Evolutionary conservation across 2,329 filamentous ascomycete species (phyloP), one percentile per base, ranked within the genome.

Genomic region (Verticillium nubilum): DNA sequence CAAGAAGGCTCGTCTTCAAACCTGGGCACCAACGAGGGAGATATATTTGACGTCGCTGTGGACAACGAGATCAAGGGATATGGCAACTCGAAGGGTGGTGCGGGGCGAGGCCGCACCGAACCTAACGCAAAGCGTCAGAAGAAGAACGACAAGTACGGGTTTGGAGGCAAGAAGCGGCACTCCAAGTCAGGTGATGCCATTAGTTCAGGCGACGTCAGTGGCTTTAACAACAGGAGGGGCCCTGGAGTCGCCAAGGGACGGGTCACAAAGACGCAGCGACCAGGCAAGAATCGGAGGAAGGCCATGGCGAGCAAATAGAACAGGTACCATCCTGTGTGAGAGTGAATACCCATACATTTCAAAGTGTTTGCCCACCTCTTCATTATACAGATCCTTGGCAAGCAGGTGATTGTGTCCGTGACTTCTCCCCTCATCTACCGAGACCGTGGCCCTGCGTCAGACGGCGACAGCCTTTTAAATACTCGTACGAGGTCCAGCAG

Each of bases 71-170:
- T 86, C 68, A 71, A 80, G 79, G 54, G 79, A 75, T 47, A 77
- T 75, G 42, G 42, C 42, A 79, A 78, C 35, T 67, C 68, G 67
- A 74, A 76, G 67, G 75, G 76, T 33, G 75, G 76, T 60, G 73
- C 76, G 56, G 72, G 74, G 63, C 73, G 76, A 59, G 69, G 68
- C 37, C 67, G 67, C 42, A 63, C 63, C 26, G 70, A 60, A 19
- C 74, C 78, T 27, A 89, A 87, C 70, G 68, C 73, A 64, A 98
- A 98, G 81, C 88, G 95, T 62, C 85, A 90, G 73, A 97, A 96
- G 86, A 97, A 96, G 80, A 88, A 99, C 72, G 84, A 90, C 65
- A 97, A 97, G 79, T 98, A 88, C 73, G 95, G 95, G 26, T 97
- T 94, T 70, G 95, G 95, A 62, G 95, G 95, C 67, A 97, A 97